Conservation (phyloP, 495 filamentous ascomycete species). For the Elasticomyces elasticus region DNA sequence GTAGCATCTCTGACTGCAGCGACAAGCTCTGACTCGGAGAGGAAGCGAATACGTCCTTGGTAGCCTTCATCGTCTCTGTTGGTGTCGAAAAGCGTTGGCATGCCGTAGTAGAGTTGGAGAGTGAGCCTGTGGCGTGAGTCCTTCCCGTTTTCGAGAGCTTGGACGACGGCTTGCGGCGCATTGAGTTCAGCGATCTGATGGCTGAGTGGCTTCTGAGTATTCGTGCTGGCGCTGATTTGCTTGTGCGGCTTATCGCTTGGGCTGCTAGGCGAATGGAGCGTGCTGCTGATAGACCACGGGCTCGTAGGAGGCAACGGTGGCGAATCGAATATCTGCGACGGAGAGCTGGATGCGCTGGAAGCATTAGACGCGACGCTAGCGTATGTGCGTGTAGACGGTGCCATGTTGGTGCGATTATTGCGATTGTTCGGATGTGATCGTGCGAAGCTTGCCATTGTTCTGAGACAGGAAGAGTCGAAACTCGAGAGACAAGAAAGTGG, state of each 20-base stretch:
- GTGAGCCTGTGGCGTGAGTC: not conserved
- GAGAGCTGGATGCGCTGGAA: not conserved
- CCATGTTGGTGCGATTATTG: not conserved
- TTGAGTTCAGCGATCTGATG: not conserved
- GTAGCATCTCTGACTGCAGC: not conserved
- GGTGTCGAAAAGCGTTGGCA: not conserved
- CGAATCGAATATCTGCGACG: not conserved
- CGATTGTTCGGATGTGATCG: too few species aligned
- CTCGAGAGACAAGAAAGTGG: too few species aligned
- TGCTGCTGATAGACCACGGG: not conserved
- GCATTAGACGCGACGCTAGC: not conserved
- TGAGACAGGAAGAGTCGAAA: too few species aligned
- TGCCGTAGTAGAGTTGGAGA: not conserved
- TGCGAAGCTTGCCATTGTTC: too few species aligned
- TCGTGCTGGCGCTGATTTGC: not conserved
- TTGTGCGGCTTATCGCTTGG: not conserved
- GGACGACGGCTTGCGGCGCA: not conserved
- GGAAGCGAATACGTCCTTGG: not conserved
- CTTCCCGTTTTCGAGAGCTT: not conserved
- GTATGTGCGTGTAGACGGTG: not conserved
- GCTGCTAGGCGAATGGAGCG: not conserved
- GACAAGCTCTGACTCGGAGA: not conserved
- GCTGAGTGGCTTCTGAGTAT: not conserved
- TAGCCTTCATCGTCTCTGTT: not conserved
- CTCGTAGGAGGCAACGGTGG: not conserved